A percentile compares a stretch with the other conserved stretches of the same genome.
Evolutionary conservation across 208 protist species (phyloP).

Genomic region (Leishmania braziliensis): DNA sequence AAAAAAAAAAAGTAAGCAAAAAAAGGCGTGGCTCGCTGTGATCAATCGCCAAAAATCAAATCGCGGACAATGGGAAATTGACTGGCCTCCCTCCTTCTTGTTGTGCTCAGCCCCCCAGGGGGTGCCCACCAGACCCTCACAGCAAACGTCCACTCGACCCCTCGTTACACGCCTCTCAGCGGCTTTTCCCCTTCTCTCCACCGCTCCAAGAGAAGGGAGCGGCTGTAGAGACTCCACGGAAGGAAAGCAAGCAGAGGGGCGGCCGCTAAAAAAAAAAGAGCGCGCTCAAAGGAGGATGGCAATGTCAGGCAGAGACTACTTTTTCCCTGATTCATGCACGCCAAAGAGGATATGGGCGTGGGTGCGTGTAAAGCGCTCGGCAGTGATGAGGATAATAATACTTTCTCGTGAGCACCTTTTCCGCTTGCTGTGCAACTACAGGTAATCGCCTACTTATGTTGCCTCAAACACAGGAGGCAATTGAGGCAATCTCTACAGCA

Average conservation of each 20-base stretch:
- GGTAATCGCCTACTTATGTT: not conserved
- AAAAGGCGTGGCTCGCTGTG: not conserved
- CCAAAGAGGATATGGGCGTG: not conserved
- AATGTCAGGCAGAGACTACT: not conserved
- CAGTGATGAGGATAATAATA: not conserved
- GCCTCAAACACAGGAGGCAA: not conserved
- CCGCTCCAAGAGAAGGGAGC: not conserved
- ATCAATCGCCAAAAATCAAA: not conserved
- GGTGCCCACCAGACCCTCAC: not conserved
- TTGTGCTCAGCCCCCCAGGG: too few species aligned
- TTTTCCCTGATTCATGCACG: not conserved
- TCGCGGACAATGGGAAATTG: not conserved
- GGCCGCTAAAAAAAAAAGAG: not conserved
- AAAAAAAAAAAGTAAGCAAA: not conserved
- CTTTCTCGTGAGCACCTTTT: not conserved
- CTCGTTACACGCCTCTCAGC: not conserved
- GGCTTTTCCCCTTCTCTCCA: not conserved
- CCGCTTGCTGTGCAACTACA: not conserved
- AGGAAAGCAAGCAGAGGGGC: not conserved
- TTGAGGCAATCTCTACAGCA: not conserved
- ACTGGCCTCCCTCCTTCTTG: not conserved
- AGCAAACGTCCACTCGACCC: not conserved
- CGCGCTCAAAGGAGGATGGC: not conserved
- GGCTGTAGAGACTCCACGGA: not conserved
- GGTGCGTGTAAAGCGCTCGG: not conserved